These are phyloP conservation scores for Asclepias syriaca DNA, from an alignment of 257 asterid genomes.

Conservation along the genomic window DNA sequence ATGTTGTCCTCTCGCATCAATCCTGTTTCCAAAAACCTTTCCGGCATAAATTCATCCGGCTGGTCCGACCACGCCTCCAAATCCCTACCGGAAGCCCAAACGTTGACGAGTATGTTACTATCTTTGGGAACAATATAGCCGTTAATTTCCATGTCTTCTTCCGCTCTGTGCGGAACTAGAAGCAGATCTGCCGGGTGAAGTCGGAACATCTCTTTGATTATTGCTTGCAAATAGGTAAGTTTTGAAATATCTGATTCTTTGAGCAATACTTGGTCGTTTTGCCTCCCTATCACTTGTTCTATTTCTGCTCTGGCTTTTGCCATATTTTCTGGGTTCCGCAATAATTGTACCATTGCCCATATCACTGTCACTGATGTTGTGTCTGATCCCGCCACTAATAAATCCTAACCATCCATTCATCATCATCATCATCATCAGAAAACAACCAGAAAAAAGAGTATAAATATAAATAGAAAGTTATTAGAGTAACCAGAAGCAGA, in stretches of 20 bases:
- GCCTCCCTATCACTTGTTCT: slow-evolving; percentile 12
- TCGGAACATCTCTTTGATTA: slow-evolving; percentile 40
- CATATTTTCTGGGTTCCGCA: slow-evolving; percentile 13
- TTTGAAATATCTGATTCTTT: slow-evolving; percentile 28
- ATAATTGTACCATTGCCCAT: slow-evolving; percentile 19
- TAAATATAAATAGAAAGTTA: no score
- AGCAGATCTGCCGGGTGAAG: slow-evolving; percentile 34
- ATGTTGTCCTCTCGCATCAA: slow-evolving; percentile 10
- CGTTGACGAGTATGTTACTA: slow-evolving; percentile 27
- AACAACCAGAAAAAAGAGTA: no score
- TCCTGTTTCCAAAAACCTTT: slow-evolving; percentile 25
- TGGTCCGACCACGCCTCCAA: slow-evolving; percentile 18
- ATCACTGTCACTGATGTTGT: slow-evolving; percentile 12
- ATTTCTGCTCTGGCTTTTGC: slow-evolving; percentile 14
- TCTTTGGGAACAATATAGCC: slow-evolving; percentile 29
- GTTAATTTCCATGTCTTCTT: slow-evolving; percentile 17
- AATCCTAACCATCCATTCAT: not conserved
- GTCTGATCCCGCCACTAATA: slow-evolving; percentile 12
- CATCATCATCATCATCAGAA: no score
- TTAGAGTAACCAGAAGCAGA: slow-evolving; percentile 5
- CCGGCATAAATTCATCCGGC: slow-evolving; percentile 28
- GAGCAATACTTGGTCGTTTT: not conserved
- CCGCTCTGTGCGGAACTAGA: slow-evolving; percentile 29
- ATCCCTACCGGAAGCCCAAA: slow-evolving; percentile 43
- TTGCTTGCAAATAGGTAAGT: slow-evolving; percentile 30